phyloP scores from a whole-genome alignment of 192 early-diverging fungal genomes.

The Podila minutissima region DNA sequence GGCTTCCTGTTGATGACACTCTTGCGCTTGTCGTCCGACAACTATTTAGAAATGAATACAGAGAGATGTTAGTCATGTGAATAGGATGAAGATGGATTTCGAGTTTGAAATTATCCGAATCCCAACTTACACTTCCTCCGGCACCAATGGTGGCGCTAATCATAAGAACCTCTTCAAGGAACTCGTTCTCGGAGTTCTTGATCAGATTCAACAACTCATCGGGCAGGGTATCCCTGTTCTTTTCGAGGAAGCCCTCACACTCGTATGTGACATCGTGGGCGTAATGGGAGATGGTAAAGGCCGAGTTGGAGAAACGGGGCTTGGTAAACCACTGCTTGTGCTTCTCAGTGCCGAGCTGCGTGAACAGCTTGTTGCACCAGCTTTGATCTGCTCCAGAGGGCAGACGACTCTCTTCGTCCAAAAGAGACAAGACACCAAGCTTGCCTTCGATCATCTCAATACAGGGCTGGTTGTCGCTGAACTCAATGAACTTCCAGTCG shows the following conservation, averaged over 20 bases:
- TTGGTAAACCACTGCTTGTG: constrained; percentile 87
- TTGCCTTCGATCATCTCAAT: constrained; percentile 98
- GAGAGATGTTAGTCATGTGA: neutral
- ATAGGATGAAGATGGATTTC: neutral
- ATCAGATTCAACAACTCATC: constrained; percentile 89
- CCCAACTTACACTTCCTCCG: constrained; percentile 46
- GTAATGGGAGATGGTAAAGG: constrained; percentile 96
- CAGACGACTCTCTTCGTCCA: constrained; percentile 89
- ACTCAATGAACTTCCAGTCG: constrained; percentile 98
- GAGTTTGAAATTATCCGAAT: neutral
- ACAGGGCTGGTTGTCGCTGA: constrained; percentile 98
- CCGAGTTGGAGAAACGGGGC: constrained; percentile 87
- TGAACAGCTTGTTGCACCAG: constrained; percentile 91
- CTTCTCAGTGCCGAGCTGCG: constrained; percentile 75
- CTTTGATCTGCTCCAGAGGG: constrained; percentile 88
- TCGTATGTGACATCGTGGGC: constrained; percentile 95
- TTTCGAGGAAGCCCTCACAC: constrained; percentile 96
- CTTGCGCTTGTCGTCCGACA: constrained; percentile 59
- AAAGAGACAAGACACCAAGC: constrained; percentile 90
- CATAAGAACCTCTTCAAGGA: constrained; percentile 82
- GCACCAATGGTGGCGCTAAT: constrained; percentile 38
- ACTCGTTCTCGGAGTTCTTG: constrained; percentile 78
- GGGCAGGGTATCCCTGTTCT: constrained; percentile 98
- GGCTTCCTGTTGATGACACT: constrained; percentile 77
- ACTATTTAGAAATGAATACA: constrained; percentile 9